These are phyloP conservation scores for Starmerella bombi DNA, from an alignment of 805 yeast genomes.

Conservation along the genomic window DNA sequence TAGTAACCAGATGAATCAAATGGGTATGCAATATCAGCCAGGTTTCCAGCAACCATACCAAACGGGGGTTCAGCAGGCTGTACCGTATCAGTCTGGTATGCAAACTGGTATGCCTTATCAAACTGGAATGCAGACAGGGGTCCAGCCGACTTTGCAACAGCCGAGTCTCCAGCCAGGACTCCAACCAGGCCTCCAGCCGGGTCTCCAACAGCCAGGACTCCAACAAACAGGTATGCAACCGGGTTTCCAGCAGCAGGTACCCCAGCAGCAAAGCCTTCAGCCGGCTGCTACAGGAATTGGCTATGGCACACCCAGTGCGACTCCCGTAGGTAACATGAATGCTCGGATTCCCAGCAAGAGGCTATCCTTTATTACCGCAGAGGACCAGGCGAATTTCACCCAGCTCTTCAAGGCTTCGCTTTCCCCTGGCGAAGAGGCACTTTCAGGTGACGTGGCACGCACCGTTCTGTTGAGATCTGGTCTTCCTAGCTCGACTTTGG, in stretches of 20 bases:
- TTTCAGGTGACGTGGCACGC: conserved; percentile 49
- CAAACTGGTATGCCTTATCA: not conserved
- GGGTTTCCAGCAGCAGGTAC: not conserved
- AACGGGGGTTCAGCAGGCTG: conserved; percentile 1
- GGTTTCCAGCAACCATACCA: conserved; percentile 6
- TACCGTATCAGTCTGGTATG: not conserved
- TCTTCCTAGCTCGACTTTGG: conserved; percentile 57
- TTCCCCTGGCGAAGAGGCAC: conserved; percentile 44
- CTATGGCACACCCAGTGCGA: not conserved
- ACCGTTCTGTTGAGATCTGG: conserved; percentile 70
- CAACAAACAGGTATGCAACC: not conserved
- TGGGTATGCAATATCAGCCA: not conserved
- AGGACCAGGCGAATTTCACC: conserved; percentile 79
- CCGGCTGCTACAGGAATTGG: not conserved
- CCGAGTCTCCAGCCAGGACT: conserved; percentile 11
- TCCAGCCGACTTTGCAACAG: conserved; percentile 9
- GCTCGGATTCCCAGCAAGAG: conserved; percentile 37
- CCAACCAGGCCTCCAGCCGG: conserved; percentile 7
- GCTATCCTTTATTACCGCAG: conserved; percentile 68
- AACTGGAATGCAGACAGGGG: conserved; percentile 1
- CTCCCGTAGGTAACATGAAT: conserved; percentile 23
- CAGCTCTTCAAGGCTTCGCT: conserved; percentile 71
- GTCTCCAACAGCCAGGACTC: not conserved
- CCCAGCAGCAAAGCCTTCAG: not conserved
- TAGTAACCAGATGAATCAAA: not conserved